Conservation (phyloP, 2,329 filamentous ascomycete genomes). For the Cytospora mali region DNA sequence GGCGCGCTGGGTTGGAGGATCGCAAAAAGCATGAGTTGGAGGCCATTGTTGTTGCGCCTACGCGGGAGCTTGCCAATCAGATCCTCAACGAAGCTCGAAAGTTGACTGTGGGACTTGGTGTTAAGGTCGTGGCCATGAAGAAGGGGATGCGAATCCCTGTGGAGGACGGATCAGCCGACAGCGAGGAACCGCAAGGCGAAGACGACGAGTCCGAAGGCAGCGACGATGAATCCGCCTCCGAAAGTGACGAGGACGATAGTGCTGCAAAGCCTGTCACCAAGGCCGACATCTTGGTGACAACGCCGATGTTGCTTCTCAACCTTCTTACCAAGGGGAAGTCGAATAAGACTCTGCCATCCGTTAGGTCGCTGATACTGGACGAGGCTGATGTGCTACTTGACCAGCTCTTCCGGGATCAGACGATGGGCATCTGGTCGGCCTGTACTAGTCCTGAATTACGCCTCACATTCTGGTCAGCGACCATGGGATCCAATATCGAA, state of each 20-base stretch:
- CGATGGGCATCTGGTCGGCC: slow-evolving; percentile 78
- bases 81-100: slow-evolving; percentile 88
- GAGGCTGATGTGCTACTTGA: slow-evolving; percentile 96
- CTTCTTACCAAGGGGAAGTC: slow-evolving; percentile 57
- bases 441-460: slow-evolving; percentile 72
- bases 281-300: slow-evolving; percentile 79
- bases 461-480: slow-evolving; percentile 90
- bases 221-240: slow-evolving; percentile 37
- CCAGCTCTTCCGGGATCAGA: slow-evolving; percentile 86
- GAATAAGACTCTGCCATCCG: slow-evolving; percentile 61
- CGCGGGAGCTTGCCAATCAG: slow-evolving; percentile 76
- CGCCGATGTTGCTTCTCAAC: slow-evolving; percentile 77
- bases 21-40: slow-evolving; percentile 57
- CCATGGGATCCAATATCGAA: slow-evolving; percentile 94
- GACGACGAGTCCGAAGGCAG: slow-evolving; percentile 37
- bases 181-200: slow-evolving; percentile 43
- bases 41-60: slow-evolving; percentile 75
- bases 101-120: slow-evolving; percentile 71
- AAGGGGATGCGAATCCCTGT: slow-evolving; percentile 77
- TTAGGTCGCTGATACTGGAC: slow-evolving; percentile 79
- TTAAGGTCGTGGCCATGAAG: slow-evolving; percentile 79
- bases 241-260: slow-evolving; percentile 36
- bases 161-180: slow-evolving; percentile 41
- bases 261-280: slow-evolving; percentile 59
- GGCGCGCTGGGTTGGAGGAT: slow-evolving; percentile 48